These are phyloP conservation scores for Dunaliella primolecta DNA, from an alignment of 139 green algal species.

Conservation along the genomic window DNA sequence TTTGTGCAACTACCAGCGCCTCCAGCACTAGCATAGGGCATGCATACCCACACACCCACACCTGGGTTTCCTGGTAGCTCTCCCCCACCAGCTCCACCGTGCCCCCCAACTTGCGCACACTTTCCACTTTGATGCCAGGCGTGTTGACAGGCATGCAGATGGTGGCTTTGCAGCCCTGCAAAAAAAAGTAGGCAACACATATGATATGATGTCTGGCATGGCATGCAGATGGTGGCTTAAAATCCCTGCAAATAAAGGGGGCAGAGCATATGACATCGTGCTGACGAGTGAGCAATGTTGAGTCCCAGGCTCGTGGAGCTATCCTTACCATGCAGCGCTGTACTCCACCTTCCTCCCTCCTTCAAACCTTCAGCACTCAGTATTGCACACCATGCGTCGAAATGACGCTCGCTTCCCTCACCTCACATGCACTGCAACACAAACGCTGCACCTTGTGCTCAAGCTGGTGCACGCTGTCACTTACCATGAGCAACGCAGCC, in stretches of 20 bases:
- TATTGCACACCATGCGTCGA: too few species aligned
- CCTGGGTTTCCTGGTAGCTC: slow-evolving; percentile 89
- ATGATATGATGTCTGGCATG: background rate
- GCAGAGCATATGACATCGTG: background rate
- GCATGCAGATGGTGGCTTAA: background rate
- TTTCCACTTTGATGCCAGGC: slow-evolving; percentile 76
- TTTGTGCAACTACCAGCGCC: too few species aligned
- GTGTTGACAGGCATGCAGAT: slow-evolving; percentile 92
- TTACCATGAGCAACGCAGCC: too few species aligned
- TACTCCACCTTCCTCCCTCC: too few species aligned
- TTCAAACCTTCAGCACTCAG: too few species aligned
- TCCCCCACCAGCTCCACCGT: slow-evolving; percentile 91
- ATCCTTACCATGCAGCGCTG: background rate
- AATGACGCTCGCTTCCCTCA: too few species aligned
- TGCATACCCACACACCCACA: too few species aligned
- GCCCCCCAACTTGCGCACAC: slow-evolving; percentile 80
- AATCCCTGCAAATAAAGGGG: background rate
- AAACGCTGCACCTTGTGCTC: too few species aligned
- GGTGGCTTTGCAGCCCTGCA: slow-evolving; percentile 69
- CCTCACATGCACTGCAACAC: too few species aligned
- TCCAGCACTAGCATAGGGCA: too few species aligned
- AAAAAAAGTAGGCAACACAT: background rate
- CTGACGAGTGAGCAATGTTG: too few species aligned
- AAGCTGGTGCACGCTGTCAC: too few species aligned
- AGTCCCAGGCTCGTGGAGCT: background rate